Conservation (phyloP, 139 green algal genomes). For the Asterochloris sp. region DNA sequence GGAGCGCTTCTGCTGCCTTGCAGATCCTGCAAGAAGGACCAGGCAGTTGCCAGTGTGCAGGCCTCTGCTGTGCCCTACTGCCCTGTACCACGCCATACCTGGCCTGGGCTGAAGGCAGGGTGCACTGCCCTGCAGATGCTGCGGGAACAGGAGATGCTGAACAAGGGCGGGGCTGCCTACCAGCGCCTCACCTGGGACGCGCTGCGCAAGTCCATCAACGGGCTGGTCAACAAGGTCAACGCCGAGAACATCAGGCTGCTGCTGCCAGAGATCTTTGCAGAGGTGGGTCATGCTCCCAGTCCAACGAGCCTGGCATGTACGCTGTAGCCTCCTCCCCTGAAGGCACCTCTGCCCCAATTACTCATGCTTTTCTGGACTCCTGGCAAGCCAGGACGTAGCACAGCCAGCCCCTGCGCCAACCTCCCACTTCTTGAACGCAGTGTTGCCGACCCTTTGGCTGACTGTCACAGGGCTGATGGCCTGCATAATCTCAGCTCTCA, state of each 20-base stretch:
- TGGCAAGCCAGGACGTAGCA: too few species aligned
- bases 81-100: background rate
- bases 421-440: too few species aligned
- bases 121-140: background rate
- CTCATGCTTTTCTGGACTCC: too few species aligned
- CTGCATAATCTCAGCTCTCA: too few species aligned
- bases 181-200: constrained; percentile 94
- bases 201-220: constrained; percentile 89
- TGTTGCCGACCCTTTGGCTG: too few species aligned
- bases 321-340: too few species aligned
- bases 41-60: background rate
- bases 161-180: constrained; percentile 11
- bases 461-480: too few species aligned
- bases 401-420: too few species aligned
- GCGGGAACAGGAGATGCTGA: constrained; percentile 19
- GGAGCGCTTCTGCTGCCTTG: background rate
- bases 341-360: too few species aligned
- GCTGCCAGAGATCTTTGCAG: constrained; percentile 89
- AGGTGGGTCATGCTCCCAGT: constrained; percentile 40
- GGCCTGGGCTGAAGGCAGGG: background rate
- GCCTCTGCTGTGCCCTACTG: background rate
- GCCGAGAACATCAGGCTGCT: constrained; percentile 90
- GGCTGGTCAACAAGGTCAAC: constrained; percentile 99
- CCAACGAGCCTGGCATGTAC: background rate
- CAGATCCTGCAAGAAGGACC: background rate